Conservation (phyloP, 305 asterid species). For the Fraxinus ornus region DNA sequence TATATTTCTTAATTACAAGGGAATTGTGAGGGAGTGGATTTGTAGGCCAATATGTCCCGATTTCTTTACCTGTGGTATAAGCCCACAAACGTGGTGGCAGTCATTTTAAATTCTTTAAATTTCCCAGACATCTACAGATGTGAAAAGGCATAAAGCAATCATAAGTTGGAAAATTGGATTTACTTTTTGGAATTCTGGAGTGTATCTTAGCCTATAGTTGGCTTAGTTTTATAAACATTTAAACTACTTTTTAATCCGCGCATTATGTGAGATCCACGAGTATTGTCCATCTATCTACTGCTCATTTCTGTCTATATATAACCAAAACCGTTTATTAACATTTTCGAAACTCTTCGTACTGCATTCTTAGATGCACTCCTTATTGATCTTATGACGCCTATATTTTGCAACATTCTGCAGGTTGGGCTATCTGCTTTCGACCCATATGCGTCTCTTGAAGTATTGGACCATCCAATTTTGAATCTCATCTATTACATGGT, state of each 20-base stretch:
- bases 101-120: neutral
- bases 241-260: neutral
- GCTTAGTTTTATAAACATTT: neutral
- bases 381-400: neutral
- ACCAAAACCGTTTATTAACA: neutral
- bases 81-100: neutral
- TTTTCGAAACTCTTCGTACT: neutral
- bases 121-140: neutral
- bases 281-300: neutral
- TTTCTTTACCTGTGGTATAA: neutral
- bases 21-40: neutral
- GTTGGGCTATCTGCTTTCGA: conserved; percentile 81
- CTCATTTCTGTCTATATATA: neutral
- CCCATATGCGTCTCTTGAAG: conserved; percentile 69
- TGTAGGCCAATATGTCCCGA: neutral
- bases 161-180: neutral
- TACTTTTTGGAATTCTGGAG: neutral
- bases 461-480: conserved; percentile 74
- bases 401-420: conserved; percentile 37
- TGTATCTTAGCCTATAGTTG: neutral
- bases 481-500: conserved; percentile 82
- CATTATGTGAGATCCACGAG: neutral
- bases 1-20: neutral
- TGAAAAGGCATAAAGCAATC: neutral
- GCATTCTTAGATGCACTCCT: neutral